Conservation (phyloP, 2,329 filamentous ascomycete species). For the Fusarium algeriense region DNA sequence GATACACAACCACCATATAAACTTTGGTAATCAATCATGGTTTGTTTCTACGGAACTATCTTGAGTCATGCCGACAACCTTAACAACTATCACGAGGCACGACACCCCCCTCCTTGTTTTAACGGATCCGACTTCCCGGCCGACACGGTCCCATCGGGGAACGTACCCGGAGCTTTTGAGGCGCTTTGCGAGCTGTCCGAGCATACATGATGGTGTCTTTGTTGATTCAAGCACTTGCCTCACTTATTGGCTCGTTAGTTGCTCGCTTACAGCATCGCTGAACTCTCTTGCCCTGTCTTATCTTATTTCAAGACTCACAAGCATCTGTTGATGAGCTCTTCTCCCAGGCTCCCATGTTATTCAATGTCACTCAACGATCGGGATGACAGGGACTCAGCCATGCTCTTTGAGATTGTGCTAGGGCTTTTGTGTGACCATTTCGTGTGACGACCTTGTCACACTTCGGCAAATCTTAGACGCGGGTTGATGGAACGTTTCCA, state of each 20-base stretch:
- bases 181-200: constrained; percentile 23
- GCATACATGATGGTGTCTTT: constrained; percentile 8
- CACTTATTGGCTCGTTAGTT: constrained; percentile 8
- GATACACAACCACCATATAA: constrained; percentile 9
- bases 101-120: constrained; percentile 29
- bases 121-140: constrained; percentile 37
- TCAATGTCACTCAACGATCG: constrained; percentile 16
- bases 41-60: constrained; percentile 17
- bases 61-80: constrained; percentile 33
- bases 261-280: constrained; percentile 5
- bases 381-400: constrained; percentile 2
- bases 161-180: constrained; percentile 25
- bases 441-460: constrained; percentile 18
- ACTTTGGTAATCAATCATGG: constrained; percentile 16
- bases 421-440: constrained; percentile 22
- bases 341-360: neutral
- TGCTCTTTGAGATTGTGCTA: constrained; percentile 15
- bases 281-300: constrained; percentile 24
- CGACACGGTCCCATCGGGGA: constrained; percentile 42
- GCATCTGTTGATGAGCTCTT: constrained; percentile 13
- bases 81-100: constrained; percentile 10
- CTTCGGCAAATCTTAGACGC: constrained; percentile 36
- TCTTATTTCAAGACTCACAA: constrained; percentile 7
- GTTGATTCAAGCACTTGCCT: constrained; percentile 9
- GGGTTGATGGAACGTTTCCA: constrained; percentile 42